These are phyloP conservation scores for Pisolithus orientalis DNA, from an alignment of 768 basidiomycete species.

Conservation along the genomic window DNA sequence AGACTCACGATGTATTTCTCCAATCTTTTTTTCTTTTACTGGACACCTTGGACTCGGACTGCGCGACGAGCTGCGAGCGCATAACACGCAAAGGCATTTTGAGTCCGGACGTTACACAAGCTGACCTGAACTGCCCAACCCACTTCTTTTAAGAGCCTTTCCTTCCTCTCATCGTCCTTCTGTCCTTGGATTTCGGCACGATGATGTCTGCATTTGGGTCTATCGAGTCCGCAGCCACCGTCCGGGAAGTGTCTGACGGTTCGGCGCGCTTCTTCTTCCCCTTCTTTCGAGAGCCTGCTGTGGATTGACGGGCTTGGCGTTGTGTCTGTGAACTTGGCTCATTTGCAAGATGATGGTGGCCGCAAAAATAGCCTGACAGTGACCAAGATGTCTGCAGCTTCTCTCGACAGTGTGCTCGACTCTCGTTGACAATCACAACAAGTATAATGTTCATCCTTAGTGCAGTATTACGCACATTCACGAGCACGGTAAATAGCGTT, in stretches of 20 bases:
- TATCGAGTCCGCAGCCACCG: conserved; percentile 15
- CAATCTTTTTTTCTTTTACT: conserved; percentile 82
- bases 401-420: no score
- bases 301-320: conserved; percentile 63
- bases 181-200: conserved; percentile 50
- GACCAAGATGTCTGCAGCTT: no score
- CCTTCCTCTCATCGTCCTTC: conserved; percentile 54
- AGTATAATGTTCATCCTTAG: no score
- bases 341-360: conserved; percentile 5
- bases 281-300: conserved; percentile 57
- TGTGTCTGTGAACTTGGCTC: conserved; percentile 34
- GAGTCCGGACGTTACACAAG: no score
- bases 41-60: conserved; percentile 67
- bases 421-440: no score
- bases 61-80: conserved; percentile 24
- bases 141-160: conserved; percentile 59
- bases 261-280: conserved; percentile 39
- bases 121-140: conserved; percentile 9
- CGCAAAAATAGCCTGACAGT: no score
- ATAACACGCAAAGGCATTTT: background rate
- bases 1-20: conserved; percentile 85
- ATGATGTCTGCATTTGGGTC: conserved; percentile 59
- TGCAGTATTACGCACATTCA: no score
- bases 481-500: no score
- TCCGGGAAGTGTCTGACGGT: conserved; percentile 9